These are phyloP conservation scores for Stylosanthes scabra DNA, from an alignment of 331 rosid species.

Conservation along the genomic window DNA sequence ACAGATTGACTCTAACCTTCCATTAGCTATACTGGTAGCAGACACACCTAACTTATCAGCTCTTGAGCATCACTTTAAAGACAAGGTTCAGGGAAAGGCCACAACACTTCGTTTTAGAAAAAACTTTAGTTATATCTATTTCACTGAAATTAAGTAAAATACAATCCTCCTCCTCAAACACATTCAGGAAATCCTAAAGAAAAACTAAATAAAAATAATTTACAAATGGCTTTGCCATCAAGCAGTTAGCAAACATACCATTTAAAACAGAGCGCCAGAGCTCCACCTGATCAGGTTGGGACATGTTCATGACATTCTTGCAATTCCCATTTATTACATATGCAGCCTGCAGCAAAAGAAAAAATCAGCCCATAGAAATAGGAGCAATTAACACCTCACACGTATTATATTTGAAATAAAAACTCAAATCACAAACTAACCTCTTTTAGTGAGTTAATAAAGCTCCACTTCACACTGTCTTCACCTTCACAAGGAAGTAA, in stretches of 20 bases:
- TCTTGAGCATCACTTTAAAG: not conserved
- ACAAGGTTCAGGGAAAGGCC: not conserved
- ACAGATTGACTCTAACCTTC: not conserved
- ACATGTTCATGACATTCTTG: conserved; percentile 98
- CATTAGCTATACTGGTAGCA: not conserved
- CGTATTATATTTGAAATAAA: conserved; percentile 14
- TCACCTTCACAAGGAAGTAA: conserved; percentile 95
- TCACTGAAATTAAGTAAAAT: conserved; percentile 25
- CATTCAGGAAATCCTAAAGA: conserved; percentile 6
- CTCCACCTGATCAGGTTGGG: conserved; percentile 95
- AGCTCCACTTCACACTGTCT: conserved; percentile 91
- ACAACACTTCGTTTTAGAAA: not conserved
- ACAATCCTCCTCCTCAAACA: conserved; percentile 1
- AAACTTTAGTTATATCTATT: conserved; percentile 9
- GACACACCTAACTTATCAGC: not conserved
- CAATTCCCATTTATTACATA: conserved; percentile 85
- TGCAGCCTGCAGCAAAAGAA: conserved; percentile 69
- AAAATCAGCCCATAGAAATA: conserved; percentile 24
- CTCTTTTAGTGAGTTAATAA: conserved; percentile 95
- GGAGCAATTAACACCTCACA: conserved; percentile 13
- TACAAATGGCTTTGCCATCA: not conserved
- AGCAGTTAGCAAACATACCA: conserved; percentile 55
- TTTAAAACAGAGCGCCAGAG: conserved; percentile 87
- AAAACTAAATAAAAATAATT: conserved; percentile 10
- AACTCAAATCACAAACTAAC: conserved; percentile 45